These are phyloP conservation scores for Pseudocercospora fijiensis DNA, from an alignment of 2,329 filamentous ascomycete genomes.

Conservation along the genomic window DNA sequence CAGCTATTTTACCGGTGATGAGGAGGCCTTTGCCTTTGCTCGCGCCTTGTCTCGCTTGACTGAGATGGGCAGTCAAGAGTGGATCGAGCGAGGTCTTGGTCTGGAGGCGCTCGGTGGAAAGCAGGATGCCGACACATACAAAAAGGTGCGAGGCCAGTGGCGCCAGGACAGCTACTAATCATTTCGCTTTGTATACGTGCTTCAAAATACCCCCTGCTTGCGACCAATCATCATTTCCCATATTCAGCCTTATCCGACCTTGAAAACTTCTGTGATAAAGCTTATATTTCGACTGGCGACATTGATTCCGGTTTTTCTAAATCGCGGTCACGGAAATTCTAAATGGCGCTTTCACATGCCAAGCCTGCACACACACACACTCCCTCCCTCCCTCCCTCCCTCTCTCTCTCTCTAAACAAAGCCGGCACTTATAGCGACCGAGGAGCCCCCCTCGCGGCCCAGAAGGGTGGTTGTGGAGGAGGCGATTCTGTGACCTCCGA, in stretches of 20 bases:
- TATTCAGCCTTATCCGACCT: neutral
- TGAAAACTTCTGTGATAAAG: neutral
- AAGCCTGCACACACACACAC: too few relatives aligned
- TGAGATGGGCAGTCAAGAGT: constrained; percentile 93
- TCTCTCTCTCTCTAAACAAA: too few relatives aligned
- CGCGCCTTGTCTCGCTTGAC: constrained; percentile 77
- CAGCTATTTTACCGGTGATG: constrained; percentile 86
- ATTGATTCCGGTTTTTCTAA: too few relatives aligned
- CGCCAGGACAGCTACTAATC: constrained; percentile 58
- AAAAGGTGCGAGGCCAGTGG: constrained; percentile 59
- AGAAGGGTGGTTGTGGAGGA: too few relatives aligned
- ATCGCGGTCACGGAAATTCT: too few relatives aligned
- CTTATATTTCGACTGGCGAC: neutral
- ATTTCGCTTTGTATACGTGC: constrained; percentile 1
- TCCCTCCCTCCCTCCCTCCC: too few relatives aligned
- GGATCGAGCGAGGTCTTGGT: constrained; percentile 78
- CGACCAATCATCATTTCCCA: neutral
- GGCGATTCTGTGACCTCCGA: neutral
- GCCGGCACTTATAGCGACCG: too few relatives aligned
- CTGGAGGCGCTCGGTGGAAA: constrained; percentile 60
- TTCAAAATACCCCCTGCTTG: constrained; percentile 11
- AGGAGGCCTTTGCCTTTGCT: constrained; percentile 95
- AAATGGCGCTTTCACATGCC: too few relatives aligned
- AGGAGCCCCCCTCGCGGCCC: too few relatives aligned
- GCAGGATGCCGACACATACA: neutral